These are phyloP conservation scores for Apocynum venetum DNA, from an alignment of 257 asterid species.

Conservation along the genomic window DNA sequence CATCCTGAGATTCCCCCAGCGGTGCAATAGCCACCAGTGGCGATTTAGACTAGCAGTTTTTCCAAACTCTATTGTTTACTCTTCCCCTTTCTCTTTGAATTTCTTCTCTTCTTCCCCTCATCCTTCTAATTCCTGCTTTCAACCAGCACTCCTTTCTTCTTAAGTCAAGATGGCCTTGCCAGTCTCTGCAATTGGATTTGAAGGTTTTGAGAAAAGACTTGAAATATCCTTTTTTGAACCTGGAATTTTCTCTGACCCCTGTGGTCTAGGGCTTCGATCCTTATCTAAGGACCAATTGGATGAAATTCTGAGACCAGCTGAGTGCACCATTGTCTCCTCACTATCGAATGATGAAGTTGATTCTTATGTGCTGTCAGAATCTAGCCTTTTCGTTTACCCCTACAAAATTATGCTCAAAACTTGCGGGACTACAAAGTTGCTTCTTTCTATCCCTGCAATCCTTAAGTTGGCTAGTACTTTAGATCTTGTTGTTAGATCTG, in stretches of 20 bases:
- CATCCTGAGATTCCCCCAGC: constrained; percentile 54
- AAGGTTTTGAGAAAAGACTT: constrained; percentile 82
- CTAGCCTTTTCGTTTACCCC: constrained; percentile 78
- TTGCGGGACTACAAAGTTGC: constrained; percentile 84
- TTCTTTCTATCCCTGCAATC: constrained; percentile 66
- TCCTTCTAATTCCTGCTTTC: constrained; percentile 30
- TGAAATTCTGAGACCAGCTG: constrained; percentile 65
- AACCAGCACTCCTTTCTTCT: constrained; percentile 13
- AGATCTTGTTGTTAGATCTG: constrained; percentile 48
- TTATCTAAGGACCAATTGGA: constrained; percentile 61
- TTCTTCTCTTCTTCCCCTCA: constrained; percentile 31
- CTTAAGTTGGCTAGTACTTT: constrained; percentile 41
- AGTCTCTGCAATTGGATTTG: constrained; percentile 72
- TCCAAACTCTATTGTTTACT: constrained; percentile 21
- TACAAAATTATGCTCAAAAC: constrained; percentile 73
- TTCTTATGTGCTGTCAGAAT: constrained; percentile 80
- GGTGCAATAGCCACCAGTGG: constrained; percentile 28
- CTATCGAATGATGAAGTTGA: constrained; percentile 60
- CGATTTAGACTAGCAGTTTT: constrained; percentile 8
- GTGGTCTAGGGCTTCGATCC: constrained; percentile 52
- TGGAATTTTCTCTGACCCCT: constrained; percentile 44
- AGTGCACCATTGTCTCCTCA: constrained; percentile 77
- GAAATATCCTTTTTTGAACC: constrained; percentile 58
- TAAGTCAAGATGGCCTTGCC: constrained; percentile 48
- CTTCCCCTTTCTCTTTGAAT: not conserved